These are phyloP conservation scores for Colletotrichum brevisporum DNA, from an alignment of 2,329 filamentous ascomycete genomes.

Conservation along the genomic window DNA sequence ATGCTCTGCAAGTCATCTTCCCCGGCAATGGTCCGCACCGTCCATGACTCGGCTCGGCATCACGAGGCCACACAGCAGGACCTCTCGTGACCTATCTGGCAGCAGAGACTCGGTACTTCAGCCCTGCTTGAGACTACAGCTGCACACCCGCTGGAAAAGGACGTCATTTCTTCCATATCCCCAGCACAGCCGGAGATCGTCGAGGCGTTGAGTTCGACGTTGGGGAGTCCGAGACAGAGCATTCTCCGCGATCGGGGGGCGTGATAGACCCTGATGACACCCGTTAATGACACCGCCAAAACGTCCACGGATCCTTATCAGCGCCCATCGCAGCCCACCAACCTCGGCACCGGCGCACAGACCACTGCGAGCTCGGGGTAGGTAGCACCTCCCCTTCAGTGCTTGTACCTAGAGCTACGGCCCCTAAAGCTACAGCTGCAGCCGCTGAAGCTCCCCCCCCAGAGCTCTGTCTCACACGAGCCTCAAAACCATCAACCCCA, in stretches of 20 bases:
- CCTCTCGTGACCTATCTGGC: no score
- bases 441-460: conserved; percentile 16
- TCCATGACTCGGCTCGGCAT: neutral
- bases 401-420: no score
- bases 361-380: conserved; percentile 5
- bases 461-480: conserved; percentile 8
- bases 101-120: no score
- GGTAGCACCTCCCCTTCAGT: neutral
- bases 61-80: neutral
- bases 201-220: neutral
- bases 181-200: neutral
- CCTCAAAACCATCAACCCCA: conserved; percentile 4
- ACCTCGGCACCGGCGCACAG: conserved; percentile 13
- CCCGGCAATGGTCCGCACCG: neutral
- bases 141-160: no score
- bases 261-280: conserved; percentile 15
- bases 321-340: conserved; percentile 9
- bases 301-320: conserved; percentile 1
- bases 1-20: neutral
- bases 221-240: conserved; percentile 33
- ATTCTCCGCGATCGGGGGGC: neutral
- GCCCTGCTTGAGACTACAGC: no score
- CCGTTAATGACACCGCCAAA: conserved; percentile 6
- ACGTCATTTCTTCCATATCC: neutral
- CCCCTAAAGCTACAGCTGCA: conserved; percentile 14